Conservation (phyloP, 2,329 filamentous ascomycete species). For the Aspergillus sp. region DNA sequence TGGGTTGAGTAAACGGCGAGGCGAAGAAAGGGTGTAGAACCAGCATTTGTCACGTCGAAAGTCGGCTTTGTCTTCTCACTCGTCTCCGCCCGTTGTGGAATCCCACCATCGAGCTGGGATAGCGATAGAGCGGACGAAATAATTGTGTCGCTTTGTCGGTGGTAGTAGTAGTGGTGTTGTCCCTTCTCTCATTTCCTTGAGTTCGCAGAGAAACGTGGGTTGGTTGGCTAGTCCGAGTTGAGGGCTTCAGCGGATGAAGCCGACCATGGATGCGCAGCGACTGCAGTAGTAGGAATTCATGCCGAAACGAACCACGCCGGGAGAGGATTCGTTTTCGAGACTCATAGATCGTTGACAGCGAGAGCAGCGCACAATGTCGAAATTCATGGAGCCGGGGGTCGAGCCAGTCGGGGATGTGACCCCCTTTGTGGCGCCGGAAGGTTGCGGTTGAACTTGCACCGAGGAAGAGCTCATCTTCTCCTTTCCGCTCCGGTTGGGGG, state of each 20-base stretch:
- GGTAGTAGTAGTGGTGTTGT: not conserved
- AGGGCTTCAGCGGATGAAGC: conserved; percentile 41
- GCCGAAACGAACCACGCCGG: conserved; percentile 47
- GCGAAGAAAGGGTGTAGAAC: conserved; percentile 9
- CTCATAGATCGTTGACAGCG: conserved; percentile 51
- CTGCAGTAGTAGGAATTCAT: conserved; percentile 54
- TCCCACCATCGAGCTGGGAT: not conserved
- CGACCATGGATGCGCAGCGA: conserved; percentile 48
- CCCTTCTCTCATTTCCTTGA: not conserved
- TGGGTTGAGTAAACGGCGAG: conserved; percentile 13
- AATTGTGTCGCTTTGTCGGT: not conserved
- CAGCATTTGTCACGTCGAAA: not conserved
- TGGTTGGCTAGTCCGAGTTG: conserved; percentile 4
- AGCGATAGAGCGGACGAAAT: not conserved
- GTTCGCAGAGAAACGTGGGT: conserved; percentile 6
- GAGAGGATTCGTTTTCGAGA: conserved; percentile 38
- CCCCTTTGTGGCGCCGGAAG: conserved; percentile 26
- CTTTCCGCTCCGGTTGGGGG: not conserved
- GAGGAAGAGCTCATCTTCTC: conserved; percentile 41
- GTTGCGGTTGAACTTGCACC: conserved; percentile 34
- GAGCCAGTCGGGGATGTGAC: conserved; percentile 28
- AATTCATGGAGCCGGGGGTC: conserved; percentile 23
- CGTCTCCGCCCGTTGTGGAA: not conserved
- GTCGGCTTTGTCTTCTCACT: not conserved
- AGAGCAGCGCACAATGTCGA: conserved; percentile 51